Evolutionary conservation across 164 flowering plant species (phyloP).

Genomic region (Nelumbo lutea): DNA sequence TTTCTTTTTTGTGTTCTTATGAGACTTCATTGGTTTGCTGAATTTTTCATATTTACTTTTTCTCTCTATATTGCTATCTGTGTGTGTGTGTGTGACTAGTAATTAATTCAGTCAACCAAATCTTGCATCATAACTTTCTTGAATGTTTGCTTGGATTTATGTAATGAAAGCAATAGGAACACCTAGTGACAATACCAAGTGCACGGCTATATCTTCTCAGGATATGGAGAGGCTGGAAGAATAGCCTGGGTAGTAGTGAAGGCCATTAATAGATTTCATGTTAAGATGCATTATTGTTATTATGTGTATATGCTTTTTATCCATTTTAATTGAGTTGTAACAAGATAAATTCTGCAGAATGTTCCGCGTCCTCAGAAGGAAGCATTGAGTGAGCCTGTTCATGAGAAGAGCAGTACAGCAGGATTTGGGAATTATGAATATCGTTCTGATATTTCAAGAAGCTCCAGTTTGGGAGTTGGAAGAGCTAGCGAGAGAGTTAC

Average conservation of each 20-base stretch:
- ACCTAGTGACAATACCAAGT: neutral
- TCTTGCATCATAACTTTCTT: too few relatives aligned
- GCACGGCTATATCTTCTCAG: neutral
- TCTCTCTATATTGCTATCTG: too few relatives aligned
- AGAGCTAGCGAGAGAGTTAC: slow-evolving; percentile 35
- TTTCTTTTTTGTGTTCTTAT: neutral
- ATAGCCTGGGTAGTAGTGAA: neutral
- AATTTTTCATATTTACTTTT: too few relatives aligned
- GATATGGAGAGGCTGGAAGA: neutral
- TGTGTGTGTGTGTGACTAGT: too few relatives aligned
- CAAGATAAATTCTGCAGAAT: neutral
- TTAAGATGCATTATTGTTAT: neutral
- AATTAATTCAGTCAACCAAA: too few relatives aligned
- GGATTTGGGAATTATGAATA: slow-evolving; percentile 46
- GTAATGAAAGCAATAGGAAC: too few relatives aligned
- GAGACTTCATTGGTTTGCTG: neutral
- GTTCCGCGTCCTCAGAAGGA: slow-evolving; percentile 46
- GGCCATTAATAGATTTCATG: neutral
- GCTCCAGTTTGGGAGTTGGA: slow-evolving; percentile 34
- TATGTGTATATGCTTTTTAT: neutral
- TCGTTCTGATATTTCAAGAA: slow-evolving; percentile 45
- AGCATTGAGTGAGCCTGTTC: slow-evolving; percentile 33
- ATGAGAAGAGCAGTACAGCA: slow-evolving; percentile 36
- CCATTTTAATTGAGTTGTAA: neutral
- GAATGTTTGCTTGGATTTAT: too few relatives aligned